phyloP scores from a whole-genome alignment of 2,329 filamentous ascomycete genomes.

The Colletotrichum sp. region DNA sequence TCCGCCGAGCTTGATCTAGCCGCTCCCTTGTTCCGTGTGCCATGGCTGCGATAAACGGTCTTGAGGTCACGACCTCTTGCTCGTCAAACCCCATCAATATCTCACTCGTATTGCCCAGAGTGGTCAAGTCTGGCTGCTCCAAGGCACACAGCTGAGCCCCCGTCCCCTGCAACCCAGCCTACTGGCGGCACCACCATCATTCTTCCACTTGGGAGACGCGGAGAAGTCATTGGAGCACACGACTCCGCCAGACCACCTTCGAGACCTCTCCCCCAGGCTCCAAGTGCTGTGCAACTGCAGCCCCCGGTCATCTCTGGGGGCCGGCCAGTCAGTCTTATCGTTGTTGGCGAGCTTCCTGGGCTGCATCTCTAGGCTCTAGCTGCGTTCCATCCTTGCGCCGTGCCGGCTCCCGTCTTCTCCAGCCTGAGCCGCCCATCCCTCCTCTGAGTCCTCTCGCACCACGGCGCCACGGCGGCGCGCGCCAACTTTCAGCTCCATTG shows the following conservation, averaged over 20 bases:
- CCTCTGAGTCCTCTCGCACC: background rate
- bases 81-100: background rate
- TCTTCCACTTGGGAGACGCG: background rate
- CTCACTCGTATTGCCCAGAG: background rate
- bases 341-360: background rate
- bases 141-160: constrained; percentile 15
- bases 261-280: constrained; percentile 11
- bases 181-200: background rate
- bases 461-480: background rate
- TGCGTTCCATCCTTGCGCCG: constrained; percentile 2
- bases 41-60: background rate
- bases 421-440: background rate
- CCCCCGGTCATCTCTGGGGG: background rate
- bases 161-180: constrained; percentile 3
- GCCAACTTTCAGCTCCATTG: constrained; percentile 11
- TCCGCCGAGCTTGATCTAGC: background rate
- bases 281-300: constrained; percentile 3
- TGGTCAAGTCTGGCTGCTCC: background rate
- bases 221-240: background rate
- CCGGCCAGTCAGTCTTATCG: background rate
- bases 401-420: constrained; percentile 5
- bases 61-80: background rate
- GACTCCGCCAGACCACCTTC: constrained; percentile 10
- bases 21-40: background rate
- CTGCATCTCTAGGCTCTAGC: background rate